Evolutionary conservation across 176 grass and related monocot genomes (phyloP).

Genomic region (Rhynchospora tenuis): DNA sequence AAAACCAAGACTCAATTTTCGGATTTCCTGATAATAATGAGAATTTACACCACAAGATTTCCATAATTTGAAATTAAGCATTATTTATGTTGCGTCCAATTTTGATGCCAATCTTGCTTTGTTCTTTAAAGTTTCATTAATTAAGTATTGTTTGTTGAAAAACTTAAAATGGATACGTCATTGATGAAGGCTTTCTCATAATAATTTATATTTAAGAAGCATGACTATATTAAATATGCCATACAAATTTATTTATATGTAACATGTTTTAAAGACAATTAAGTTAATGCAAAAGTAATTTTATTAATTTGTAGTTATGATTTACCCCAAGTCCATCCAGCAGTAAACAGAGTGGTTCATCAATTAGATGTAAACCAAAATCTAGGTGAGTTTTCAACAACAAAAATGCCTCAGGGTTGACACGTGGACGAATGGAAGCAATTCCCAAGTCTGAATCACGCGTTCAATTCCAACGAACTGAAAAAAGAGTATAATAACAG

Average conservation of each 20-base stretch:
- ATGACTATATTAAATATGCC: too few relatives aligned
- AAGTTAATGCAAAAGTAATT: background rate
- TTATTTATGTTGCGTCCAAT: background rate
- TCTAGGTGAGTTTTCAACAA: background rate
- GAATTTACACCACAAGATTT: background rate
- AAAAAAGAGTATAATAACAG: background rate
- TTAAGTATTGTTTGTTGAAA: background rate
- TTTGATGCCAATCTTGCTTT: background rate
- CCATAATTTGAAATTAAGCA: background rate
- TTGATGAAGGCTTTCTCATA: background rate
- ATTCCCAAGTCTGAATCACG: background rate
- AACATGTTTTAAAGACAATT: background rate
- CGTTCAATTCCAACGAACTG: constrained; percentile 14
- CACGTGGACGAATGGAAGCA: background rate
- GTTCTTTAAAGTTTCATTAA: background rate
- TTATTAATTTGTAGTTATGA: background rate
- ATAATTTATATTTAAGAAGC: background rate
- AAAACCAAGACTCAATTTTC: background rate
- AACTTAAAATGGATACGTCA: background rate
- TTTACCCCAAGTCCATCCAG: background rate
- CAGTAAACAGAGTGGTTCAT: background rate
- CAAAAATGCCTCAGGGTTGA: background rate
- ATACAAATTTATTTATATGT: too few relatives aligned
- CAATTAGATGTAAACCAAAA: background rate
- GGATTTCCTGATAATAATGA: background rate